These are phyloP conservation scores for Aphelidium insulamus DNA, from an alignment of 371 early-diverging fungal species.

Conservation along the genomic window DNA sequence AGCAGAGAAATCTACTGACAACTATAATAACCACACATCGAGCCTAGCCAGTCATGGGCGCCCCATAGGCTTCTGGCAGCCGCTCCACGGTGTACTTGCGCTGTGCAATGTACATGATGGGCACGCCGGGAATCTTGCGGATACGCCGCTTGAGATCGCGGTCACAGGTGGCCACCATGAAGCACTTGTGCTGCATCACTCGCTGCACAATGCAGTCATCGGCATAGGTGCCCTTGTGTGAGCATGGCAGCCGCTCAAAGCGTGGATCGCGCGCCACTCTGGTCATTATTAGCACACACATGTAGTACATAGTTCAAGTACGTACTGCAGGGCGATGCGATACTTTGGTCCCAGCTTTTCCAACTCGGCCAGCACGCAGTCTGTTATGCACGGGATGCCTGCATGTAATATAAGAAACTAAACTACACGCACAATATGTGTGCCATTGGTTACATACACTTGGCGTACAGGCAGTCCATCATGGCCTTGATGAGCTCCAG, in stretches of 20 bases:
- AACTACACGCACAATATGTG: not conserved
- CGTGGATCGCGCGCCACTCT: constrained; percentile 86
- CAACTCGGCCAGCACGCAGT: constrained; percentile 98
- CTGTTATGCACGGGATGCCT: constrained; percentile 89
- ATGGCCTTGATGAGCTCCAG: constrained; percentile 87
- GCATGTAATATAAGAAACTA: constrained; percentile 7
- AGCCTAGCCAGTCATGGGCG: no score
- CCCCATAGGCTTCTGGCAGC: constrained; percentile 52
- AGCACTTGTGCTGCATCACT: constrained; percentile 90
- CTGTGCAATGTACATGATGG: constrained; percentile 92
- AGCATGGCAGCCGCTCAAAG: constrained; percentile 87
- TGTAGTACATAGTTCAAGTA: not conserved
- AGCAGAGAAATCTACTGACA: no score
- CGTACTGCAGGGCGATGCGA: constrained; percentile 75
- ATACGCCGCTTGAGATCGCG: constrained; percentile 93
- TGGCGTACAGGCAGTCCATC: constrained; percentile 97
- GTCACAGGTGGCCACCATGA: constrained; percentile 99
- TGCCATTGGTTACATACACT: constrained; percentile 27
- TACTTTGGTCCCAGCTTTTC: constrained; percentile 97
- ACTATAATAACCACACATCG: no score
- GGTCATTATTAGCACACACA: not conserved
- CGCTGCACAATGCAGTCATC: constrained; percentile 98
- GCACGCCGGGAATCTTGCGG: constrained; percentile 95
- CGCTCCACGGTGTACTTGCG: constrained; percentile 89
- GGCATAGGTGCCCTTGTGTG: constrained; percentile 98